Evolutionary conservation across 2,329 filamentous ascomycete genomes (phyloP).

Genomic region (Apiospora malaysiana): DNA sequence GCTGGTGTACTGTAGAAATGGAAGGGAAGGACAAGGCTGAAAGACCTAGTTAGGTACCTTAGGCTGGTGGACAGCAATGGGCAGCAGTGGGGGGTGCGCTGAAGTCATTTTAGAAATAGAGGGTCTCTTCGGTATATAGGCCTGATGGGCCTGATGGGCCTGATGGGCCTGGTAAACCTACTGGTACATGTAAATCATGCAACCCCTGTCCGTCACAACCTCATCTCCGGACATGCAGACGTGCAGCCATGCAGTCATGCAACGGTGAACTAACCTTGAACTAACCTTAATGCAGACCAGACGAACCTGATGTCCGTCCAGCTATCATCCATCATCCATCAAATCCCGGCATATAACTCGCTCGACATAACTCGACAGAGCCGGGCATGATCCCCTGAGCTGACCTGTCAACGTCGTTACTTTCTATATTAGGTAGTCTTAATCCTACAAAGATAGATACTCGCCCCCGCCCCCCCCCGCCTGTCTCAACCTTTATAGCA

Average conservation of each 20-base stretch:
- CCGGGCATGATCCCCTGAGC: neutral
- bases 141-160: too few relatives aligned
- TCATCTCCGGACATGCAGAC: slow-evolving; percentile 6
- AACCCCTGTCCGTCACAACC: neutral
- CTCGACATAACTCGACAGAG: neutral
- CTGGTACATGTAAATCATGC: too few relatives aligned
- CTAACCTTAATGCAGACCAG: neutral
- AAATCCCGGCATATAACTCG: too few relatives aligned
- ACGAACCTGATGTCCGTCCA: neutral
- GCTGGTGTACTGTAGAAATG: neutral
- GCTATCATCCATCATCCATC: neutral
- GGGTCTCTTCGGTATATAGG: neutral
- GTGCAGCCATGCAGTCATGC: neutral
- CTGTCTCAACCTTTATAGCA: neutral
- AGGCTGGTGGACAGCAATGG: neutral
- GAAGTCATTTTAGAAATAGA: slow-evolving; percentile 5
- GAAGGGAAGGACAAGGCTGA: neutral
- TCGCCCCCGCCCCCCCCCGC: too few relatives aligned
- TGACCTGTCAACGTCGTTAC: neutral
- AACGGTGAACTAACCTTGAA: too few relatives aligned
- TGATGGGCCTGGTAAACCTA: too few relatives aligned
- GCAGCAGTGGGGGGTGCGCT: neutral
- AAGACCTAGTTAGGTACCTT: neutral
- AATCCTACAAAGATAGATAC: too few relatives aligned
- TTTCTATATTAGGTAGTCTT: too few relatives aligned